These are phyloP conservation scores for Polyporus tsugae DNA, from an alignment of 1,284 basidiomycete genomes.

Conservation along the genomic window DNA sequence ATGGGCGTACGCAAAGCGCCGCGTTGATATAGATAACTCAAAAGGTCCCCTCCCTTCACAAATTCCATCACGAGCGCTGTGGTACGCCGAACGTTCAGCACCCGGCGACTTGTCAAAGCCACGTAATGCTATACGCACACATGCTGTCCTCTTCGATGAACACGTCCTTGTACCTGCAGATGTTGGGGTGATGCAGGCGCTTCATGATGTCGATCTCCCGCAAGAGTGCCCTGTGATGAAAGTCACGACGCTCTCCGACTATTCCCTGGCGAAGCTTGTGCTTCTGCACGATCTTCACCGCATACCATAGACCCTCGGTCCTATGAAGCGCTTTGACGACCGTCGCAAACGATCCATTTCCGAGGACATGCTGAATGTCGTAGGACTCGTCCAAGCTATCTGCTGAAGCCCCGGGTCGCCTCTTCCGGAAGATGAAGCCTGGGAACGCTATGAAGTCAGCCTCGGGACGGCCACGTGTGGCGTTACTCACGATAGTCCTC, in stretches of 20 bases:
- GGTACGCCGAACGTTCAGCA: not conserved
- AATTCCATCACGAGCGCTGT: constrained; percentile 30
- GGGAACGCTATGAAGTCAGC: not conserved
- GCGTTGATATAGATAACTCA: constrained; percentile 69
- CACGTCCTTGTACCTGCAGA: constrained; percentile 83
- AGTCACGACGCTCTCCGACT: constrained; percentile 7
- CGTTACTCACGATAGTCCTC: constrained; percentile 64
- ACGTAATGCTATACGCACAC: constrained; percentile 28
- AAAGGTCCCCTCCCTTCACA: constrained; percentile 27
- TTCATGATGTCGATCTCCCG: constrained; percentile 83
- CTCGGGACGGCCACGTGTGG: not conserved
- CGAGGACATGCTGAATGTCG: constrained; percentile 72
- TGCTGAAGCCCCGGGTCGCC: constrained; percentile 53
- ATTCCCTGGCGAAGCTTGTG: constrained; percentile 42
- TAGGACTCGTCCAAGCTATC: constrained; percentile 67
- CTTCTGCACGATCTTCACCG: constrained; percentile 77
- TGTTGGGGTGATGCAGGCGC: constrained; percentile 77
- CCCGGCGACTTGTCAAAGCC: too few relatives aligned
- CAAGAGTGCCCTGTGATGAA: constrained; percentile 1
- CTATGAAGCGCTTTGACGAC: constrained; percentile 75
- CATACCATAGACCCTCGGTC: constrained; percentile 65
- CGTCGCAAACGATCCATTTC: constrained; percentile 81
- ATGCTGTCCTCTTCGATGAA: constrained; percentile 71
- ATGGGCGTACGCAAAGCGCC: not conserved
- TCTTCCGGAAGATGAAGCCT: constrained; percentile 61